Conservation (phyloP, 2,329 filamentous ascomycete species). For the Curvularia sp. region DNA sequence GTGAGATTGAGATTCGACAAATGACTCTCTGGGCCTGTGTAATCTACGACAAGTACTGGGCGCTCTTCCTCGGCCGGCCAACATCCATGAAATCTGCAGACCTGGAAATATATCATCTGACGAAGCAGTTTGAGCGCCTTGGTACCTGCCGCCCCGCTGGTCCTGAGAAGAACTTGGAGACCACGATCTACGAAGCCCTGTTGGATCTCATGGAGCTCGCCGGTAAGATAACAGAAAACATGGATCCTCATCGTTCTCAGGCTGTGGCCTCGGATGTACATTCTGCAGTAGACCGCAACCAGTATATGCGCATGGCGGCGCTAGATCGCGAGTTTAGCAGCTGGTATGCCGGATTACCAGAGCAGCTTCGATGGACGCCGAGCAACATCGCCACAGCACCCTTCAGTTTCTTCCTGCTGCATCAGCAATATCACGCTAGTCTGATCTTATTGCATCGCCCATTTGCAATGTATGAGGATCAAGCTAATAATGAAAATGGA, state of each 20-base stretch:
- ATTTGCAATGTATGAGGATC: conserved; percentile 61
- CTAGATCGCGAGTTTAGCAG: conserved; percentile 63
- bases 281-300: conserved; percentile 54
- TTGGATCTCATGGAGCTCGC: conserved; percentile 65
- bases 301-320: conserved; percentile 60
- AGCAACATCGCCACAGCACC: conserved; percentile 48
- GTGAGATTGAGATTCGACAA: conserved; percentile 59
- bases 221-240: conserved; percentile 60
- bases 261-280: conserved; percentile 31
- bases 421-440: conserved; percentile 64
- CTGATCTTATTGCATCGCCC: conserved; percentile 63
- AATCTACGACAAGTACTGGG: conserved; percentile 63
- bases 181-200: conserved; percentile 60
- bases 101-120: conserved; percentile 58
- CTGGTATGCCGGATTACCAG: conserved; percentile 62
- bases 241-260: conserved; percentile 43
- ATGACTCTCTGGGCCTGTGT: conserved; percentile 62
- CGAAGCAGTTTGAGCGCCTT: conserved; percentile 57
- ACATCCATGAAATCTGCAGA: conserved; percentile 63
- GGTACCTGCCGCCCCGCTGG: conserved; percentile 50
- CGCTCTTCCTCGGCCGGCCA: conserved; percentile 62
- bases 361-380: conserved; percentile 50
- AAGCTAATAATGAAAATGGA: conserved; percentile 45
- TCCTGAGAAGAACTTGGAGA: conserved; percentile 42
- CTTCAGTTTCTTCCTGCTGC: conserved; percentile 60